Base-by-base conservation (phyloP, 2,329 filamentous ascomycete species). In the Dryadomyces sulphureus region DNA sequence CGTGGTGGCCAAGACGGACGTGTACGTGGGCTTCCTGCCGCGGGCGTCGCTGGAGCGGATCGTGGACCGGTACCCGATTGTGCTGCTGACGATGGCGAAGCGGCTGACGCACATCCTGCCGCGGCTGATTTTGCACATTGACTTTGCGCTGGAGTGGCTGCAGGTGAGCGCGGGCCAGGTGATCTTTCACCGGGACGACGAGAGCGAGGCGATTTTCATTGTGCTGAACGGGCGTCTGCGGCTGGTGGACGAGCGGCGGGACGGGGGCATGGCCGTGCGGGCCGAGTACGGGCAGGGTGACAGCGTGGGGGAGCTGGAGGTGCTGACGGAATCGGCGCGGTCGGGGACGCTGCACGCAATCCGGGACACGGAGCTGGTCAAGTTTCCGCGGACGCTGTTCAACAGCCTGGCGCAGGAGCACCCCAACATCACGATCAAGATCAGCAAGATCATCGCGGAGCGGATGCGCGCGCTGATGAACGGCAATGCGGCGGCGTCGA, bases 181-280 rank as follows among this genome's bases (percentile, higher is more conserved):
- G 9, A 84, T 98, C 32, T 94, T 93, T 60, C 86, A 94, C 53
- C 84, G 94, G 61, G 81, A 81, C 2, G 89, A 98, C 53, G 92
- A 96, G 53, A 98, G 92, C 56, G 92, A 98, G 61, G 90, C 93
- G 1, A 98, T 98, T 36, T 98, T 96, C 56, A 89, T 98, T 50
- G 92, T 98, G 2, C 73, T 98, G 16, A 98, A 98, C 54, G 92
- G 92, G 9, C 84, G 92, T 16, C 65, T 98, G 17, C 76, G 93
- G 46, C 75, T 90, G 0, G 84, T 98, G 0, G 75, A 88, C 49
- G 89, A 95, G 55, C 78, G 78, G 14, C 78, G 83, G 41, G 82
- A 85, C 52, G 87, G 87, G 1, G 83, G 82, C 3, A 82, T 94
- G 65, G 83, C 81, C 40, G 88, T 94, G 12, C 76, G 87, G 43